Percentiles rank a stretch among this genome's conserved stretches.
Conservation (phyloP, 2,329 filamentous ascomycete species). For the Dactylellina cionopaga region DNA sequence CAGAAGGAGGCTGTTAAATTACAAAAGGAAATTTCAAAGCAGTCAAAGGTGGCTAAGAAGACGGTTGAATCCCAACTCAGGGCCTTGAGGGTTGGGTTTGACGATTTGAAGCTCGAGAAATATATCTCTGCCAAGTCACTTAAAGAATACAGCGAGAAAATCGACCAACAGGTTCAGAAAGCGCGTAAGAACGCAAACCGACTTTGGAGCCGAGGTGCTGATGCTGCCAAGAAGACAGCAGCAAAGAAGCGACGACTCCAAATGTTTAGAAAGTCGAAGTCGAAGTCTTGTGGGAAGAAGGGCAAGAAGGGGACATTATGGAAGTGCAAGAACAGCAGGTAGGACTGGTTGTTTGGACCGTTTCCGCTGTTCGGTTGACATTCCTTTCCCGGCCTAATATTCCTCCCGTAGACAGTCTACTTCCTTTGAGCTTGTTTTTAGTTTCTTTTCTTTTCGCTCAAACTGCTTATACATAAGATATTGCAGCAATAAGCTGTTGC, state of each 20-base stretch:
- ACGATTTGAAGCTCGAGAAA: constrained; percentile 46
- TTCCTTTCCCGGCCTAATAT: constrained; percentile 10
- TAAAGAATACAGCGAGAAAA: constrained; percentile 22
- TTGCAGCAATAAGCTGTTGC: background rate
- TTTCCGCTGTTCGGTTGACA: constrained; percentile 30
- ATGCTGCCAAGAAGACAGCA: constrained; percentile 14
- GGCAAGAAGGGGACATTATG: constrained; percentile 41
- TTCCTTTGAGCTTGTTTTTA: constrained; percentile 12
- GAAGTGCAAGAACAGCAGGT: constrained; percentile 53
- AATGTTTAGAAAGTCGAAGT: constrained; percentile 1
- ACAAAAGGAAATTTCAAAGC: constrained; percentile 31
- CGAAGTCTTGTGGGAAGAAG: constrained; percentile 18
- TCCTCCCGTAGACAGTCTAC: constrained; percentile 8
- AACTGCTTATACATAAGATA: background rate
- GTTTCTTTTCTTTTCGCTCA: constrained; percentile 6
- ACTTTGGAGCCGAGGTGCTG: constrained; percentile 25
- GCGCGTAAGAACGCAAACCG: constrained; percentile 42
- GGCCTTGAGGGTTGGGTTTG: constrained; percentile 29
- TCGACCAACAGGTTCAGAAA: constrained; percentile 40
- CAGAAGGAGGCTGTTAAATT: constrained; percentile 45
- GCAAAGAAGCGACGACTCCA: constrained; percentile 32
- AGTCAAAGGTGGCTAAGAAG: constrained; percentile 45
- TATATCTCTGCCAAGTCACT: constrained; percentile 27
- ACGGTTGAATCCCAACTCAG: constrained; percentile 46
- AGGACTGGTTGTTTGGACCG: constrained; percentile 32